Evolutionary conservation across 768 basidiomycete species (phyloP).

Genomic region (Suillus hirtellus): DNA sequence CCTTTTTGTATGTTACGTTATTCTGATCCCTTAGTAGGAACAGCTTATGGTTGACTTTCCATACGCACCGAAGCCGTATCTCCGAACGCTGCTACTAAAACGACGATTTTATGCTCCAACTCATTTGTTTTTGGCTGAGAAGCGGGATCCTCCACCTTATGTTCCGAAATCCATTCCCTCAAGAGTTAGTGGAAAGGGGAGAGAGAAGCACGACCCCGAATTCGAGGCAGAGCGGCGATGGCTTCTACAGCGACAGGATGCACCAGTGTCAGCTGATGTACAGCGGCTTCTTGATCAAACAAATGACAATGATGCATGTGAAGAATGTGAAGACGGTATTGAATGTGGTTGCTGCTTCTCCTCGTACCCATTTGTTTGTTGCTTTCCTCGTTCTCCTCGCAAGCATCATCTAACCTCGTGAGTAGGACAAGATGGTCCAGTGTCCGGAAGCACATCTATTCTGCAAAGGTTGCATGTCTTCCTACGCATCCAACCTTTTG

Average conservation of each 20-base stretch:
- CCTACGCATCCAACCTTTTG: conserved; percentile 67
- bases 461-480: conserved; percentile 68
- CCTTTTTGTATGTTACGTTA: conserved; percentile 1
- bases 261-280: conserved; percentile 25
- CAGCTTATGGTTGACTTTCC: conserved; percentile 61
- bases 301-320: conserved; percentile 40
- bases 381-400: neutral
- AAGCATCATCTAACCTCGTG: neutral
- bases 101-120: conserved; percentile 66
- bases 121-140: conserved; percentile 47
- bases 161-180: conserved; percentile 36
- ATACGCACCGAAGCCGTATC: conserved; percentile 51
- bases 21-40: conserved; percentile 33
- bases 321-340: conserved; percentile 59
- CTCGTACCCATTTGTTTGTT: conserved; percentile 60
- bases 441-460: conserved; percentile 90
- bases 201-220: conserved; percentile 42
- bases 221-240: conserved; percentile 48
- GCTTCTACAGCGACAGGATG: conserved; percentile 34
- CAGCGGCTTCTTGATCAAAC: conserved; percentile 31
- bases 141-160: conserved; percentile 36
- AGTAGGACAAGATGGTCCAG: conserved; percentile 81
- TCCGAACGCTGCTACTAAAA: conserved; percentile 43
- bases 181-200: conserved; percentile 42
- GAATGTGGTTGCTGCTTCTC: conserved; percentile 91